Conservation (phyloP, 805 yeast genomes). For the Myxozyma sirexii region DNA sequence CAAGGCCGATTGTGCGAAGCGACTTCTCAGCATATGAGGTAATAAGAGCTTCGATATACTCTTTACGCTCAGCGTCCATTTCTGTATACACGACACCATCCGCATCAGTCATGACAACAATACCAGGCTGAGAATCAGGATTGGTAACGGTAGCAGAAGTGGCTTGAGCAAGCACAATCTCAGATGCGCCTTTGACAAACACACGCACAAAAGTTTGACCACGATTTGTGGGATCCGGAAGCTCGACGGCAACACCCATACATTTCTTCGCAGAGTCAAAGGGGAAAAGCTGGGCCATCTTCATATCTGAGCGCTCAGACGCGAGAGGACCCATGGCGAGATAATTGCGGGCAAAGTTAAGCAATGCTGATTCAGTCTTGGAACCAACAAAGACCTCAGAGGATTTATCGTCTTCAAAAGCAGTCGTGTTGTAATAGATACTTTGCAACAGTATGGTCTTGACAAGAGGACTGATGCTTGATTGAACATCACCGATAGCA, state of each 20-base stretch:
- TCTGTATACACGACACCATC: conserved; percentile 32
- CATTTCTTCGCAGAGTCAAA: conserved; percentile 92
- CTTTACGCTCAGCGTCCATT: conserved; percentile 5
- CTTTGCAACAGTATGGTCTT: conserved; percentile 52
- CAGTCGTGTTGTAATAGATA: conserved; percentile 80
- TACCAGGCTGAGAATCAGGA: conserved; percentile 37
- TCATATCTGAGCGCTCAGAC: conserved; percentile 47
- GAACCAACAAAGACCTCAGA: conserved; percentile 80
- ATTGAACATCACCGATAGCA: conserved; percentile 32
- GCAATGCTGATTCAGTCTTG: conserved; percentile 89
- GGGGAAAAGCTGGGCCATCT: conserved; percentile 73
- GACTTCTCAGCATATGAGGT: conserved; percentile 73
- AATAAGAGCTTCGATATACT: conserved; percentile 48
- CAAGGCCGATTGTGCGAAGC: conserved; percentile 84
- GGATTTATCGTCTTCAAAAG: conserved; percentile 59
- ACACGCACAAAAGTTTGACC: conserved; percentile 51
- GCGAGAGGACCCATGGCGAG: conserved; percentile 56
- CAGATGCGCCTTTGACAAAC: conserved; percentile 92
- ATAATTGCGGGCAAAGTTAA: conserved; percentile 63
- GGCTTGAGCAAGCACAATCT: conserved; percentile 62
- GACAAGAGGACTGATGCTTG: conserved; percentile 20
- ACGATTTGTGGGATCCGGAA: conserved; percentile 42
- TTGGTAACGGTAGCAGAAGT: conserved; percentile 17
- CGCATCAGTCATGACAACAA: conserved; percentile 34
- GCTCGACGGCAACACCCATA: conserved; percentile 75